Evolutionary conservation across 257 asterid genomes (phyloP).

Genomic region (Plantago ovata): DNA sequence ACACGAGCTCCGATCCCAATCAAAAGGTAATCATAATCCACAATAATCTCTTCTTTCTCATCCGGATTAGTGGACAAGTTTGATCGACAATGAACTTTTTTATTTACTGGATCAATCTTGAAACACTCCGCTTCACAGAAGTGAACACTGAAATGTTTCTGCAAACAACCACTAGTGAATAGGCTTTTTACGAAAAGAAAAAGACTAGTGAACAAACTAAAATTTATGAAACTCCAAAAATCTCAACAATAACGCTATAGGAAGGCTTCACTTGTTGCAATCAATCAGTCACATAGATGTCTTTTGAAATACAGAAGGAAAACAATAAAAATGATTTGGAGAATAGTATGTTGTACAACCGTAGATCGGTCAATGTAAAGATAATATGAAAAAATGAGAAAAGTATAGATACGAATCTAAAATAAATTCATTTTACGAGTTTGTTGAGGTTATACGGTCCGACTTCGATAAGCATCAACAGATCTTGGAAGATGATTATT

Average conservation of each 20-base stretch:
- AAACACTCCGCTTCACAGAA: constrained; percentile 91
- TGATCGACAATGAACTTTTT: constrained; percentile 86
- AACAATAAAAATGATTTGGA: background rate
- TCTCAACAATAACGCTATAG: background rate
- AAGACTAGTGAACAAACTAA: background rate
- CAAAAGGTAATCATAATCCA: constrained; percentile 94
- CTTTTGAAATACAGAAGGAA: too few species aligned
- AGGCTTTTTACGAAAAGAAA: constrained; percentile 22
- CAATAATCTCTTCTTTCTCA: constrained; percentile 68
- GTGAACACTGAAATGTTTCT: constrained; percentile 57
- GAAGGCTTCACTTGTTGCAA: too few species aligned
- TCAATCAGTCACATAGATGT: too few species aligned
- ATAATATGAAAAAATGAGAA: constrained; percentile 1
- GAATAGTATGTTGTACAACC: background rate
- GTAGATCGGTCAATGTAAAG: constrained; percentile 2
- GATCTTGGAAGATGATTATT: constrained; percentile 9
- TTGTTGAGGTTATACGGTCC: constrained; percentile 9
- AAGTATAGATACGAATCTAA: too few species aligned
- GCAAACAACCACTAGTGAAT: too few species aligned
- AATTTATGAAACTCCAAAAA: background rate
- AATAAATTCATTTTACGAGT: background rate
- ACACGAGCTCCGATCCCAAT: constrained; percentile 81
- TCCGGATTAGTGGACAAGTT: constrained; percentile 36
- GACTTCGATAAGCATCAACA: background rate
- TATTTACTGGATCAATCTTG: constrained; percentile 60